A percentile compares a stretch with the other conserved stretches of the same genome.
phyloP scores from a whole-genome alignment of 2,329 filamentous ascomycete species.

The Graphilbum sp. region DNA sequence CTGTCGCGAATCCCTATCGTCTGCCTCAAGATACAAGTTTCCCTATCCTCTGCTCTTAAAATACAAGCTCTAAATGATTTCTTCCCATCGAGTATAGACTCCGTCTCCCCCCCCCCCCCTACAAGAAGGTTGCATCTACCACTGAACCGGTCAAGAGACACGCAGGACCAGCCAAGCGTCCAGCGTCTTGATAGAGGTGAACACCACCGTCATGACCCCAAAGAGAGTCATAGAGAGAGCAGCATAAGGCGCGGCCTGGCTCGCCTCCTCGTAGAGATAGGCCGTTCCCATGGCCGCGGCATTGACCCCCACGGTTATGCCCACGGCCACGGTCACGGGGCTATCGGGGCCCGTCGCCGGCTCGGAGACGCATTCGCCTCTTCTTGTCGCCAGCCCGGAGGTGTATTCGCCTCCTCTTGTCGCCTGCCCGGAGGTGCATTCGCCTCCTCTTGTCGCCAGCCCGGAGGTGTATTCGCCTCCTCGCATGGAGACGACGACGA shows the following conservation, averaged over 20 bases:
- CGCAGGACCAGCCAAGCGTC: conserved; percentile 19
- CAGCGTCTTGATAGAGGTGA: conserved; percentile 32
- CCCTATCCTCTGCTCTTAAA: too few species aligned
- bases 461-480: too few species aligned
- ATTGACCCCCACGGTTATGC: conserved; percentile 39
- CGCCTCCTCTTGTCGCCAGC: too few species aligned
- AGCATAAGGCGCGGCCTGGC: conserved; percentile 36
- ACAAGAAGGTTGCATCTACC: too few species aligned
- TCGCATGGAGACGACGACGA: too few species aligned
- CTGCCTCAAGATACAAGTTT: too few species aligned
- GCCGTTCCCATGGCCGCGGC: conserved; percentile 43
- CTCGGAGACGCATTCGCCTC: neutral
- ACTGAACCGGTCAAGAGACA: conserved; percentile 12
- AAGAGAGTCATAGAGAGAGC: conserved; percentile 41
- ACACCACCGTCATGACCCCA: conserved; percentile 37
- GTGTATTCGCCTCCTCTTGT: too few species aligned
- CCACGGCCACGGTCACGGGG: conserved; percentile 27
- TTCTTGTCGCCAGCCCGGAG: neutral
- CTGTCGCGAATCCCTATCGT: too few species aligned
- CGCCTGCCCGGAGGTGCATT: too few species aligned
- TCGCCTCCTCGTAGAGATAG: conserved; percentile 36
- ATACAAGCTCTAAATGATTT: too few species aligned
- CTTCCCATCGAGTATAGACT: too few species aligned
- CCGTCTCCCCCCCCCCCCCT: too few species aligned
- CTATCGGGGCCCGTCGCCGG: conserved; percentile 10